These are phyloP conservation scores for Phytophthora chlamydospora DNA, from an alignment of 352 stramenopile genomes.

Conservation along the genomic window DNA sequence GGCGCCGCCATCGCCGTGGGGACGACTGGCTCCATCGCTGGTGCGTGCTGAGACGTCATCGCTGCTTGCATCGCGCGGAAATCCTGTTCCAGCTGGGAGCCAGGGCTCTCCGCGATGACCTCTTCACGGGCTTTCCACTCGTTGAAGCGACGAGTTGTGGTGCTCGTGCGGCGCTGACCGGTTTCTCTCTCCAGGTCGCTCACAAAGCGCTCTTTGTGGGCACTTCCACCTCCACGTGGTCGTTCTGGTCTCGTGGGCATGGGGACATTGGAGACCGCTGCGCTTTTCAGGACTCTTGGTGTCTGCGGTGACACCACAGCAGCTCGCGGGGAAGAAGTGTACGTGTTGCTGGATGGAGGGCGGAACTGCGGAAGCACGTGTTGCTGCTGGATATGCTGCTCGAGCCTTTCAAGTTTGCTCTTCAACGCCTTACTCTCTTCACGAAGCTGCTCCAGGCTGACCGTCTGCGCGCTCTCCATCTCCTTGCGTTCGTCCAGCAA, in stretches of 20 bases:
- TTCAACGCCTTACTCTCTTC: slow-evolving; percentile 45
- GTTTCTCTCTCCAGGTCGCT: slow-evolving; percentile 76
- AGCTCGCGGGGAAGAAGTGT: slow-evolving; percentile 13
- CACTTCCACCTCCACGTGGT: slow-evolving; percentile 46
- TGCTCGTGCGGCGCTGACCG: slow-evolving; percentile 55
- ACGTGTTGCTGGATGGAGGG: slow-evolving; percentile 11
- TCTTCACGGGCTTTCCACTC: slow-evolving; percentile 38
- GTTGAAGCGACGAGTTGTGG: slow-evolving; percentile 34
- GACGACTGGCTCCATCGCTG: slow-evolving; percentile 13
- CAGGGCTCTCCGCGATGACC: slow-evolving; percentile 37
- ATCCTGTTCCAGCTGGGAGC: slow-evolving; percentile 53
- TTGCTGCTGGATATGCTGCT: slow-evolving; percentile 34
- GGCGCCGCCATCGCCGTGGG: slow-evolving; percentile 12
- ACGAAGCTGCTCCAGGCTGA: slow-evolving; percentile 40
- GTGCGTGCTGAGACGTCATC: slow-evolving; percentile 12
- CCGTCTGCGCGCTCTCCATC: slow-evolving; percentile 50
- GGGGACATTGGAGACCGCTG: slow-evolving; percentile 25
- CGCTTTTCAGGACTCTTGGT: slow-evolving; percentile 31
- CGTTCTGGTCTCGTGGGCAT: slow-evolving; percentile 64
- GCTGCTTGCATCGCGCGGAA: slow-evolving; percentile 44
- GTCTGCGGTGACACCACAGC: slow-evolving; percentile 11
- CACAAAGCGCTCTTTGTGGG: slow-evolving; percentile 78
- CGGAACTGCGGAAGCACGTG: slow-evolving; percentile 18
- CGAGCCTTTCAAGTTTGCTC: slow-evolving; percentile 48
- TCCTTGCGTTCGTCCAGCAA: slow-evolving; percentile 63